These are phyloP conservation scores for Spongospora subterranea DNA, from an alignment of 208 protist species.

Conservation along the genomic window DNA sequence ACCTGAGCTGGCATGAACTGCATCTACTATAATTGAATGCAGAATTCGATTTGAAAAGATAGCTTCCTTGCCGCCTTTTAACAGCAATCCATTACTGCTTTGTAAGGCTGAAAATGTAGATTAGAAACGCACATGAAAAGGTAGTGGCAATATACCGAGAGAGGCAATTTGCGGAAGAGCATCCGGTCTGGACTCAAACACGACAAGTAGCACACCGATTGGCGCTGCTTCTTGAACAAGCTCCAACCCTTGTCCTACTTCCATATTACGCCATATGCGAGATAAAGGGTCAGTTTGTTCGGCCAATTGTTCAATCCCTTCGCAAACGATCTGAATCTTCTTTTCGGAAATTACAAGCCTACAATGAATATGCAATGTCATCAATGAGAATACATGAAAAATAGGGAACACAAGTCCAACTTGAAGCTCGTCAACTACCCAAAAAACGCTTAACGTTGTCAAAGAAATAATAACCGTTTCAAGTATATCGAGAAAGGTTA, in stretches of 20 bases:
- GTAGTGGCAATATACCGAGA: conserved; percentile 18
- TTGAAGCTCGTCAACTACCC: too few species aligned
- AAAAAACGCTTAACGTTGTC: too few species aligned
- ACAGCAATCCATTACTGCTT: conserved; percentile 57
- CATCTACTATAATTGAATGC: conserved; percentile 42
- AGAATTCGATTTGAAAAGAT: conserved; percentile 54
- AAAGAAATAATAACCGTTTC: too few species aligned
- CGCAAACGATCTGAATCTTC: not conserved
- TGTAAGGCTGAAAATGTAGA: not conserved
- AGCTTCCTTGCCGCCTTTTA: conserved; percentile 60
- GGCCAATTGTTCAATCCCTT: conserved; percentile 10
- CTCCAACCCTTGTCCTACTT: conserved; percentile 80
- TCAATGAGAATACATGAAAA: not conserved
- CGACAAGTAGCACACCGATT: conserved; percentile 88
- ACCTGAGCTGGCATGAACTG: not conserved
- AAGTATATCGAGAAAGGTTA: too few species aligned
- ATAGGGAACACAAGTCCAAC: not conserved
- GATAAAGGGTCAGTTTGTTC: not conserved
- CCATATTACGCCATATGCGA: conserved; percentile 34
- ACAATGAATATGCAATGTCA: not conserved
- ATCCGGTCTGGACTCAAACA: conserved; percentile 90
- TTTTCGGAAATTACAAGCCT: conserved; percentile 24
- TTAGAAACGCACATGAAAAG: not conserved
- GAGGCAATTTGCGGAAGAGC: conserved; percentile 70
- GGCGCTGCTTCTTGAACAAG: conserved; percentile 81